phyloP scores from a whole-genome alignment of 78 protist genomes.

The Goniomonas avonlea region DNA sequence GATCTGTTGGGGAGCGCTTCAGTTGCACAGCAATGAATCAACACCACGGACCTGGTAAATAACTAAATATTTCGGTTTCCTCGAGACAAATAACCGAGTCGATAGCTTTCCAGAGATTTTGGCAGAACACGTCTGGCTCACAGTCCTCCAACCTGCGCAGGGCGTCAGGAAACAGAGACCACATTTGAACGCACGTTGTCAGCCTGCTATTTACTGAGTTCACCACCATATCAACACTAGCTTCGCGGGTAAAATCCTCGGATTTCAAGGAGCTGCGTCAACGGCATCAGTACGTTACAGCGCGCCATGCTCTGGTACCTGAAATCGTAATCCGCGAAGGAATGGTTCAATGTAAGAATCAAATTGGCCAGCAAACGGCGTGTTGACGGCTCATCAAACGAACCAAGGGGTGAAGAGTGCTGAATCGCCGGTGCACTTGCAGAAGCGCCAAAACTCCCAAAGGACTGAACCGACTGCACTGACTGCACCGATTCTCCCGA shows the following conservation, averaged over 20 bases:
- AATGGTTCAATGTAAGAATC: neutral
- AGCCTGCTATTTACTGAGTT: neutral
- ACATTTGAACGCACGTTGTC: neutral
- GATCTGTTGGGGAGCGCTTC: neutral
- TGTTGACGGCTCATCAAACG: neutral
- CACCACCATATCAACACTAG: neutral
- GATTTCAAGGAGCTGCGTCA: neutral
- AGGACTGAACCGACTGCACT: too few relatives aligned
- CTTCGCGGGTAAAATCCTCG: neutral
- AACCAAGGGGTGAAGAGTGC: slow-evolving; percentile 4
- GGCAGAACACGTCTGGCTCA: neutral
- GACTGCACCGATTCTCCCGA: too few relatives aligned
- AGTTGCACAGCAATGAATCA: neutral
- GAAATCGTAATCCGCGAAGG: slow-evolving; percentile 20
- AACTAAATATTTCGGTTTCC: neutral
- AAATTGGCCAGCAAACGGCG: neutral
- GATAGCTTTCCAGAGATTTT: neutral
- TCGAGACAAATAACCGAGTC: too few relatives aligned
- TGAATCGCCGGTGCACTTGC: neutral
- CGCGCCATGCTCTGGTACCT: neutral
- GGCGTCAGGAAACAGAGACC: neutral
- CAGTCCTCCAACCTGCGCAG: neutral
- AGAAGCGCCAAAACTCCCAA: too few relatives aligned
- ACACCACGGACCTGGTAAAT: neutral
- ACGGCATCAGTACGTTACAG: neutral